Evolutionary conservation across 1,139 yeast species (phyloP).

Genomic region (Candida frijolesensis): DNA sequence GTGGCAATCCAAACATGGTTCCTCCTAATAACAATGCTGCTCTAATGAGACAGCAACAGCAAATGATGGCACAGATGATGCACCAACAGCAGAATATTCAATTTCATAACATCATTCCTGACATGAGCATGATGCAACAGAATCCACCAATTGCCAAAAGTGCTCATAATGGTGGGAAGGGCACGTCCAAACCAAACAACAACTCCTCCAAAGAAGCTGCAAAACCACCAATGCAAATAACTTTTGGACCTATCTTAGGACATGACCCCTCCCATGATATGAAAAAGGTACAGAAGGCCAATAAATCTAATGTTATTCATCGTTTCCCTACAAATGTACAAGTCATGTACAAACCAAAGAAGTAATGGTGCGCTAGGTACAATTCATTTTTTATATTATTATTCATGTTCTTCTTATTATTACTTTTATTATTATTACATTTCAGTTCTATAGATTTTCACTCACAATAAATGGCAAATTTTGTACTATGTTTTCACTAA

Average conservation of each 20-base stretch:
- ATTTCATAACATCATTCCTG: not conserved
- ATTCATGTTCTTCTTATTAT: not conserved
- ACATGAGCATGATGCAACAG: not conserved
- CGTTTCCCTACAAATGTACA: constrained; percentile 36
- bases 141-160: not conserved
- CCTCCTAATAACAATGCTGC: not conserved
- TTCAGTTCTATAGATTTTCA: constrained; percentile 9
- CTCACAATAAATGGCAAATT: not conserved
- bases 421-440: not conserved
- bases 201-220: constrained; percentile 18
- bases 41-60: constrained; percentile 2
- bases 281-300: constrained; percentile 19
- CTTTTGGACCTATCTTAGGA: constrained; percentile 45
- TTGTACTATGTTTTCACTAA: not conserved
- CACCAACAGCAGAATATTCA: constrained; percentile 2
- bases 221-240: constrained; percentile 33
- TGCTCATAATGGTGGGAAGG: not conserved
- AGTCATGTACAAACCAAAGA: constrained; percentile 40
- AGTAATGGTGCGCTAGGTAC: constrained; percentile 14
- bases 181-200: not conserved
- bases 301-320: constrained; percentile 25
- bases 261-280: constrained; percentile 44
- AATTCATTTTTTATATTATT: not conserved
- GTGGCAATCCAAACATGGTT: constrained; percentile 1
- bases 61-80: constrained; percentile 4